Base-by-base conservation (phyloP, 2,329 filamentous ascomycete genomes). In the Cercospora brassicicola region DNA sequence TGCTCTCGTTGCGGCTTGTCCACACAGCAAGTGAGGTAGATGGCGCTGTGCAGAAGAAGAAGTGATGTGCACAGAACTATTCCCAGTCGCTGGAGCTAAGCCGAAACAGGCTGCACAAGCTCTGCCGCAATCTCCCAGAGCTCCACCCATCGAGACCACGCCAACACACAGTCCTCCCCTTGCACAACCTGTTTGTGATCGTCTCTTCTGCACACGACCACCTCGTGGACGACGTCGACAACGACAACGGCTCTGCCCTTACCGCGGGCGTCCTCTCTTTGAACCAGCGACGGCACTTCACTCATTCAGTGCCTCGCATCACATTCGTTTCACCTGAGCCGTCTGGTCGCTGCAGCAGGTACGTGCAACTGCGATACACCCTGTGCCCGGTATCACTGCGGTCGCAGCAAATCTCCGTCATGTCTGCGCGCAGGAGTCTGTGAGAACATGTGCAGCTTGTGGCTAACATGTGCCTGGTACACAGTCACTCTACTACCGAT, bases 201-300 rank as follows among this genome's bases (percentile, higher is more conserved):
- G 36, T 39, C 59, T 28, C 20, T 31, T 31, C 23, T 39, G 26
- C 33, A 23, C 59, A 61, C 59, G 30, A 42, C 31, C 33, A 61
- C 31, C 57, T 60, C 42, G 45, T 20, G 18, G 18, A 20, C 45
- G 45, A 51, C 59, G 18, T 28, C 33, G 36, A 33, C 31, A 26
- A 42, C 48, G 45, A 56, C 61, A 48, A 53, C 48, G 42, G 48
- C 53, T 55, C 42, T 55, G 61, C 61, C 51, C 51, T 55, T 15
- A 55, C 61, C 61, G 23, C 33, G 61, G 61, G 61, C 61, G 61
- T 64, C 61, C 61, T 31, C 53, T 64, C 61, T 51, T 56, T 56
- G 45, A 28, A 64, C 51, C 60, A 64, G 61, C 61, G 48, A 26
- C 61, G 61, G 61, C 61, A 64, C 61, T 64, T 64, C 61, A 64